These are phyloP conservation scores for Trichoderma endophyticum DNA, from an alignment of 2,329 filamentous ascomycete species.

Conservation along the genomic window DNA sequence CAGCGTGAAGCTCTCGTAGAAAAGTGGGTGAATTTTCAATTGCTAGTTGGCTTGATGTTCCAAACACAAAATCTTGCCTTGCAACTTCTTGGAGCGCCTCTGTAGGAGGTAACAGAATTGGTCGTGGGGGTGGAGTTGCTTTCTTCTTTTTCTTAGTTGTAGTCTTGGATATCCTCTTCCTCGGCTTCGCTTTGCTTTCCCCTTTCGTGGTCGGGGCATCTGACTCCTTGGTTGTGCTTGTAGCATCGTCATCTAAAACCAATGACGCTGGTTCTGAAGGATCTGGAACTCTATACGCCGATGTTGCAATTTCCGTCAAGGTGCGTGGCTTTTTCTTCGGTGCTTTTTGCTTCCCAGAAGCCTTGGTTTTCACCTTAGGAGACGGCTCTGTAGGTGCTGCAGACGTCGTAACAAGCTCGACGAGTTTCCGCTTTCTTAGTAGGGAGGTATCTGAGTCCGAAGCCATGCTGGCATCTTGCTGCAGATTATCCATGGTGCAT, in stretches of 20 bases:
- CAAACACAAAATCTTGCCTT: constrained; percentile 76
- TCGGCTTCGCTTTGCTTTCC: constrained; percentile 33
- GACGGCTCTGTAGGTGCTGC: constrained; percentile 23
- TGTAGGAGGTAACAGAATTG: constrained; percentile 62
- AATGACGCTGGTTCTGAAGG: constrained; percentile 32
- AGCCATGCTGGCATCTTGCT: constrained; percentile 17
- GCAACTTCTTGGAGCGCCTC: constrained; percentile 64
- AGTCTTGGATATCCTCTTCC: constrained; percentile 31
- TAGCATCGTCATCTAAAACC: constrained; percentile 43
- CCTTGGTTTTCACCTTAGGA: constrained; percentile 26
- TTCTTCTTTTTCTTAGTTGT: constrained; percentile 47
- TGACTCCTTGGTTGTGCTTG: constrained; percentile 21
- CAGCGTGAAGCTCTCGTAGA: constrained; percentile 59
- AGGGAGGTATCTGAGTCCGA: constrained; percentile 32
- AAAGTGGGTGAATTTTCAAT: constrained; percentile 67
- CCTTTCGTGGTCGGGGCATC: constrained; percentile 24
- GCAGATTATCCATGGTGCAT: constrained; percentile 28
- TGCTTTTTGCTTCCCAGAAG: constrained; percentile 48
- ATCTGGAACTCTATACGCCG: constrained; percentile 52
- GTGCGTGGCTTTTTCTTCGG: constrained; percentile 70
- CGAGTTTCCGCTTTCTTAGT: constrained; percentile 54
- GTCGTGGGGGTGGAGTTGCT: constrained; percentile 38
- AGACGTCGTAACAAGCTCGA: constrained; percentile 46
- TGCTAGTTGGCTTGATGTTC: constrained; percentile 79
- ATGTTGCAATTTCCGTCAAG: constrained; percentile 74